phyloP scores from a whole-genome alignment of 371 early-diverging fungal genomes.

The Mucor saturninus region DNA sequence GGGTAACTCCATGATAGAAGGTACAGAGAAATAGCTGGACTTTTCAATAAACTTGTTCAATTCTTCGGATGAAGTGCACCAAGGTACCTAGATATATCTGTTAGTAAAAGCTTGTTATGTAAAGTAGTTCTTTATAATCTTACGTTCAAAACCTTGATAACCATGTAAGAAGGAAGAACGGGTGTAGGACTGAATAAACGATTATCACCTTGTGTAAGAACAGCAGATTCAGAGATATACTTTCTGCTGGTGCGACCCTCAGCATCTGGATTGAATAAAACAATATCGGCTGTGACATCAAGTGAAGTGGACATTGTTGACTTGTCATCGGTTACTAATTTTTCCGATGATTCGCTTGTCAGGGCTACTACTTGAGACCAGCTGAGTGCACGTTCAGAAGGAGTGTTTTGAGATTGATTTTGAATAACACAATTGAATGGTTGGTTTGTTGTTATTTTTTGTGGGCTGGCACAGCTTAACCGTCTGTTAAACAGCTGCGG shows the following conservation, averaged over 20 bases:
- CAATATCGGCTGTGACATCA: not conserved
- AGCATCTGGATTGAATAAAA: not conserved
- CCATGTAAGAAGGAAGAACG: not conserved
- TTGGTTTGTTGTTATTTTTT: too few species aligned
- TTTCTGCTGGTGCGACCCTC: not conserved
- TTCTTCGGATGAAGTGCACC: constrained; percentile 1
- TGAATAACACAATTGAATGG: too few species aligned
- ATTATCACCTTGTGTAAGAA: not conserved
- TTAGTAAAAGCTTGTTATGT: not conserved
- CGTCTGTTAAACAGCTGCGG: too few species aligned
- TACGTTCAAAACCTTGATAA: constrained; percentile 11
- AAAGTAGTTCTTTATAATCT: not conserved
- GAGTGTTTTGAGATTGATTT: not conserved
- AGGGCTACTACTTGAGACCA: not conserved
- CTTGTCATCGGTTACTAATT: not conserved
- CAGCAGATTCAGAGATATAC: not conserved
- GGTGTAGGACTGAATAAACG: not conserved
- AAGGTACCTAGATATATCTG: constrained; percentile 8
- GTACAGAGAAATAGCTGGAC: not conserved
- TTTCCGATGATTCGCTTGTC: too few species aligned
- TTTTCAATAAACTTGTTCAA: not conserved
- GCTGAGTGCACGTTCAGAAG: not conserved
- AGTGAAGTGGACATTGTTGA: not conserved
- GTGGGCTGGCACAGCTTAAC: too few species aligned
- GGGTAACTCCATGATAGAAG: constrained; percentile 2